These are phyloP conservation scores for Biancaea sappan DNA, from an alignment of 306 rosid genomes.

Conservation along the genomic window DNA sequence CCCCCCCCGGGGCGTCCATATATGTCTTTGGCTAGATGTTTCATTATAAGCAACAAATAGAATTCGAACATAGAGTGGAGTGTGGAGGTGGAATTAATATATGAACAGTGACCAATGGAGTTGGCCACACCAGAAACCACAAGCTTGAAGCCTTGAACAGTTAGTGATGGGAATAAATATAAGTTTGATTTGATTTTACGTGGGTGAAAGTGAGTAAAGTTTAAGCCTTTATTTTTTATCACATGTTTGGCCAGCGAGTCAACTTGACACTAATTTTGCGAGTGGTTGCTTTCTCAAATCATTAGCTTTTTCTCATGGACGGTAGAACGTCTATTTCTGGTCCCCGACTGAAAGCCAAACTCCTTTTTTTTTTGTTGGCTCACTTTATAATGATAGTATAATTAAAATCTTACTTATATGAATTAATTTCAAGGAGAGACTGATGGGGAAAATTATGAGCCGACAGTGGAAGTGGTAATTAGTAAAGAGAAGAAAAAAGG, in stretches of 20 bases:
- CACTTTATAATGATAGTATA: too few relatives aligned
- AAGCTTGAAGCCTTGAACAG: neutral
- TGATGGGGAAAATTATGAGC: too few relatives aligned
- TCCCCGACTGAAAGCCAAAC: conserved; percentile 22
- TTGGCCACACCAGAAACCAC: conserved; percentile 1
- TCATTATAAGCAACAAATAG: conserved; percentile 46
- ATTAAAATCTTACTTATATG: too few relatives aligned
- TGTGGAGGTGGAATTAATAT: neutral
- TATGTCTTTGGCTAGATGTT: conserved; percentile 38
- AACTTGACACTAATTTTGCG: conserved; percentile 33
- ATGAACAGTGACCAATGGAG: neutral
- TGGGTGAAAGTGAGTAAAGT: conserved; percentile 29
- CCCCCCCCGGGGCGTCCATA: too few relatives aligned
- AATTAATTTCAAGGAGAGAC: too few relatives aligned
- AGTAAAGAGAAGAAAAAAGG: too few relatives aligned
- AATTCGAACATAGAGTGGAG: neutral
- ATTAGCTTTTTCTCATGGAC: conserved; percentile 33
- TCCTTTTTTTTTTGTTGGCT: neutral
- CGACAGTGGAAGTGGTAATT: too few relatives aligned
- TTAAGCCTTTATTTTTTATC: neutral
- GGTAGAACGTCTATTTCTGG: conserved; percentile 17
- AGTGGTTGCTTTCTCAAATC: conserved; percentile 47
- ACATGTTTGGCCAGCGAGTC: conserved; percentile 35
- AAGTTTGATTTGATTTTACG: conserved; percentile 23
- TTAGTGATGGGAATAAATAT: neutral